Evolutionary conservation across 345 rosid genomes (phyloP).

Genomic region (Theobroma cacao): DNA sequence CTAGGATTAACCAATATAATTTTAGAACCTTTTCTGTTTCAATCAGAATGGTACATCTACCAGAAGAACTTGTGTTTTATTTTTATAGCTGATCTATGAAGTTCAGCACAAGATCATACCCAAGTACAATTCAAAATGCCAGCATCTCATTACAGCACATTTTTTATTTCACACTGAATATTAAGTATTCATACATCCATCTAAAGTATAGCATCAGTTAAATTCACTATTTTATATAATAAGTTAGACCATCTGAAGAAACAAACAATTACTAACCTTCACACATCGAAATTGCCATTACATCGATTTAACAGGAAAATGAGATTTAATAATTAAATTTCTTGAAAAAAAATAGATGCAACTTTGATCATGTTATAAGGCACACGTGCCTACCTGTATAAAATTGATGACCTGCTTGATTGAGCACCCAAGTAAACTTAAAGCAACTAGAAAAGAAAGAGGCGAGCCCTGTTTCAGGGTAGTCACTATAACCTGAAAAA

Average conservation of each 20-base stretch:
- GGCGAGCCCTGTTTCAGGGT: constrained; percentile 43
- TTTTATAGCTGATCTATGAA: background rate
- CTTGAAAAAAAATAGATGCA: background rate
- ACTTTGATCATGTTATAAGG: background rate
- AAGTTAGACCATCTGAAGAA: background rate
- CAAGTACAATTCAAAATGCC: background rate
- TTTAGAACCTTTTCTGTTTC: background rate
- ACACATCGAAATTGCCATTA: background rate
- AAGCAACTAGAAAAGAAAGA: constrained; percentile 48
- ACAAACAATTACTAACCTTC: background rate
- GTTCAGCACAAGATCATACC: background rate
- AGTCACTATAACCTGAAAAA: constrained; percentile 49
- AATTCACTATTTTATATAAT: background rate
- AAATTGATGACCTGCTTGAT: constrained; percentile 75
- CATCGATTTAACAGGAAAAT: background rate
- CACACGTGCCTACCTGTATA: constrained; percentile 60
- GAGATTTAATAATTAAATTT: background rate
- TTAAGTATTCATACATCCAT: background rate
- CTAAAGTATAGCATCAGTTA: background rate
- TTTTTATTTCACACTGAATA: background rate
- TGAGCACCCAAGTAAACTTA: constrained; percentile 80
- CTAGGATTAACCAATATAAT: background rate
- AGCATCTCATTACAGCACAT: background rate
- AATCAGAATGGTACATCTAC: background rate
- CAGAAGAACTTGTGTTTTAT: background rate